Percentiles rank a stretch among this genome's conserved stretches.
These are phyloP conservation scores for Xylaria sp. DNA, from an alignment of 2,329 filamentous ascomycete species.

Conservation along the genomic window DNA sequence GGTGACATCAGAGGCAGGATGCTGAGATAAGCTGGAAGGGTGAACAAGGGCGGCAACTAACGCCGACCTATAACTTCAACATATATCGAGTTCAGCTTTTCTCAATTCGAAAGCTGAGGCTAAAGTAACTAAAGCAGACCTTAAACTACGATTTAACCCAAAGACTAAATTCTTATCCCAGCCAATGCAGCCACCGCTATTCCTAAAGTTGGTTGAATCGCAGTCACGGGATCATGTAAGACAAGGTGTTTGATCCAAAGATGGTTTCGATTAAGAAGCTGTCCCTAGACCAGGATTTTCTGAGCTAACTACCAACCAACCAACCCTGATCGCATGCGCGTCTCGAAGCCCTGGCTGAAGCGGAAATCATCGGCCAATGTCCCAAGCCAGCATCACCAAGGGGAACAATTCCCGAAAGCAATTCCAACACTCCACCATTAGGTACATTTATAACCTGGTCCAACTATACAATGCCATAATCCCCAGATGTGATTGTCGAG, in stretches of 20 bases:
- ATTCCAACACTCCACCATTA: background rate
- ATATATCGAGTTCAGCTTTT: background rate
- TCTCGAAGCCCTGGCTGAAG: background rate
- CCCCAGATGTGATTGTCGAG: background rate
- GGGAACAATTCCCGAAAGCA: constrained; percentile 2
- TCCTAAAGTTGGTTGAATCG: no score
- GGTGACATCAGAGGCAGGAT: background rate
- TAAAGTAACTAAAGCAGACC: no score
- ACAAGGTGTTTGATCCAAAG: background rate
- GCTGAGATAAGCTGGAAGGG: background rate
- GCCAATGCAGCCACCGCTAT: no score
- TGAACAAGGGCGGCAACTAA: background rate
- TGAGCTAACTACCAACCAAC: constrained; percentile 6
- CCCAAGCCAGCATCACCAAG: constrained; percentile 15
- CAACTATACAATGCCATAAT: background rate
- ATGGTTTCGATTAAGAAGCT: constrained; percentile 15
- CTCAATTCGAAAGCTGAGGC: no score
- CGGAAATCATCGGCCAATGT: background rate
- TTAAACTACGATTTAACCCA: no score
- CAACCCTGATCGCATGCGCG: background rate
- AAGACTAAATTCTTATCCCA: no score
- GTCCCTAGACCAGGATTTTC: constrained; percentile 11
- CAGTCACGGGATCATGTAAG: background rate
- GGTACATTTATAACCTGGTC: background rate
- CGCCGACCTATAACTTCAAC: background rate